Base-by-base conservation (phyloP, 176 grass and related monocot species). In the Juncus effusus region DNA sequence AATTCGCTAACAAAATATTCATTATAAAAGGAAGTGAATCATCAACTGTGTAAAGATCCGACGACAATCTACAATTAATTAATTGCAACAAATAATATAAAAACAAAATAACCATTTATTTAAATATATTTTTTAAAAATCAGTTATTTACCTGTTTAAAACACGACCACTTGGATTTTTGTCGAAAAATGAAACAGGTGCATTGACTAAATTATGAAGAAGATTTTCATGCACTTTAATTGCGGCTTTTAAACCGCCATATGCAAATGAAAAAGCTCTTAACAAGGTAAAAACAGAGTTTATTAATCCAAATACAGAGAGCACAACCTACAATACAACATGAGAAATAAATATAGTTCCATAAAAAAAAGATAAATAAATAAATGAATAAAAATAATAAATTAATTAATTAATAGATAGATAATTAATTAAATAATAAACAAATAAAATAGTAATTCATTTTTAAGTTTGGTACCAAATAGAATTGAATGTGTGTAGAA, bases 21-120 rank as follows among this genome's bases (percentile, higher is more conserved):
- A 96, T 79, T 59, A 96, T 96, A 77, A 96, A 96, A 57, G 93
- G 93, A 91, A 96, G 93, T 57, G 93, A 91, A 86, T 96, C 93
- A 77, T 96, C 93, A 79, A 96, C 36, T 3, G 77, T 69, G 72
- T 96, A 96, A 47, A 96, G 70, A 72, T 96, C 93, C 51, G 93
- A 96, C 3, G 87, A 96, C 77, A 96, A 86, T 75, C 93, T 96
- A 84, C 56, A 81, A 70, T 36, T 37, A 35, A 41, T 54, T 52
- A 71, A 73, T 8, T 1, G 1, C 19, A 28, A 28, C 19, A 28
- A 28, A 28, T 28, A 28, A 28, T 36, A 54, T 50, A 28, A 56
- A 16, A 40, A 10, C 64, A 72, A 36, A 8, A 54, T 75, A 38
- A 42, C 2, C 74, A 10, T 68, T 75, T 52, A 70, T 2, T 42